phyloP scores from a whole-genome alignment of 2,329 filamentous ascomycete genomes.

The Ilyonectria robusta region DNA sequence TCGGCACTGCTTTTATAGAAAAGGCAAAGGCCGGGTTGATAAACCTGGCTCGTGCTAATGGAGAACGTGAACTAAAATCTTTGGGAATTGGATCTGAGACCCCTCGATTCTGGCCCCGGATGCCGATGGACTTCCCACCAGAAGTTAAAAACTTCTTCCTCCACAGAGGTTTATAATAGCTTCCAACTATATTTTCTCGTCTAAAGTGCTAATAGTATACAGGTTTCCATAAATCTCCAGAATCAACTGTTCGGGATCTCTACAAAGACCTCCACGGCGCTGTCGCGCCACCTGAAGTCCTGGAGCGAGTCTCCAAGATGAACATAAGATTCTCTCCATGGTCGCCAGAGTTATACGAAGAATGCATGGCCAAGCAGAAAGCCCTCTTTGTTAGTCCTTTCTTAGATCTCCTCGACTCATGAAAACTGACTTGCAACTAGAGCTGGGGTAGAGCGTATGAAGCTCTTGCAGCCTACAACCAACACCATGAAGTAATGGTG shows the following conservation, averaged over 20 bases:
- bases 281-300: conserved; percentile 30
- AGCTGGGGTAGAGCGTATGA: conserved; percentile 37
- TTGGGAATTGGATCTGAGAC: conserved; percentile 38
- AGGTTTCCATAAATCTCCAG: conserved; percentile 31
- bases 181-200: fast-evolving
- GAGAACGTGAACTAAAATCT: conserved; percentile 20
- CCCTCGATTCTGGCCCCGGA: conserved; percentile 43
- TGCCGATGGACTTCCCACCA: conserved; percentile 22
- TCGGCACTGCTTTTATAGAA: conserved; percentile 36
- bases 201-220: background rate
- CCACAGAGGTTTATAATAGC: conserved; percentile 28
- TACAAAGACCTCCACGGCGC: conserved; percentile 35
- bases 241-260: conserved; percentile 25
- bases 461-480: conserved; percentile 29
- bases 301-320: conserved; percentile 38
- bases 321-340: conserved; percentile 39
- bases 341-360: conserved; percentile 42
- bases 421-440: conserved; percentile 20
- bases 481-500: conserved; percentile 41
- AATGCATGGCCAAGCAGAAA: conserved; percentile 42
- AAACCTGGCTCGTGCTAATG: background rate
- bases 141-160: conserved; percentile 39
- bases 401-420: fast-evolving
- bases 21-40: conserved; percentile 17
- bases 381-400: conserved; percentile 35